Conservation (phyloP, 352 stramenopile genomes). For the Pythium dissimile region DNA sequence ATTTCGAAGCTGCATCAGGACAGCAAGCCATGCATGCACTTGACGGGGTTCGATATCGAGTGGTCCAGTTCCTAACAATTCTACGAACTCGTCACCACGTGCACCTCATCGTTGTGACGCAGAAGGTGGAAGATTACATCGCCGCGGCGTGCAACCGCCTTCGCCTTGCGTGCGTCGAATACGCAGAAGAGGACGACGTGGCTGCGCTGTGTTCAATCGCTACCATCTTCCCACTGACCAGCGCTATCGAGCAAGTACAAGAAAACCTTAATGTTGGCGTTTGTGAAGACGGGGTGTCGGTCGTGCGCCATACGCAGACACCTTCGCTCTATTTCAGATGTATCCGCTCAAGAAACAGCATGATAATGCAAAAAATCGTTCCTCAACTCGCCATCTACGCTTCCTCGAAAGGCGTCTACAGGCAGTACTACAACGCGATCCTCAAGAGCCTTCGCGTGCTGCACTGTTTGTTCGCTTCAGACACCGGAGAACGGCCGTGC, state of each 20-base stretch:
- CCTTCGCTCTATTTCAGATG: conserved; percentile 36
- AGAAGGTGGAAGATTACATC: conserved; percentile 41
- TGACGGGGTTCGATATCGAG: conserved; percentile 11
- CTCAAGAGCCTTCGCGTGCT: conserved; percentile 60
- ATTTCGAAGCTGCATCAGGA: background rate
- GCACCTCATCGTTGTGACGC: conserved; percentile 43
- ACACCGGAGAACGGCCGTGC: background rate
- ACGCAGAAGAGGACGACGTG: conserved; percentile 50
- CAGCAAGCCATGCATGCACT: background rate
- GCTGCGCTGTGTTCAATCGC: conserved; percentile 34
- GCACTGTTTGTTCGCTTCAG: conserved; percentile 21
- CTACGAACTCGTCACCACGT: conserved; percentile 27
- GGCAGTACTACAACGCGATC: conserved; percentile 56
- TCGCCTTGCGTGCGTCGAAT: conserved; percentile 57
- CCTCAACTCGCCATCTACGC: conserved; percentile 59
- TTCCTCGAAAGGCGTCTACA: conserved; percentile 56
- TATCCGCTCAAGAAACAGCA: background rate
- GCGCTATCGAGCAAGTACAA: conserved; percentile 46
- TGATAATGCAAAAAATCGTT: conserved; percentile 10
- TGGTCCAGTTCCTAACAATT: background rate
- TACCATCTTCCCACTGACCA: conserved; percentile 40
- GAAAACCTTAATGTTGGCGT: conserved; percentile 32
- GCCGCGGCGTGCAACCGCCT: conserved; percentile 39
- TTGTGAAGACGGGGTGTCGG: conserved; percentile 23
- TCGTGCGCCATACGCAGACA: conserved; percentile 38